These are phyloP conservation scores for Omphalotus olearius DNA, from an alignment of 1,284 basidiomycete species.

Conservation along the genomic window DNA sequence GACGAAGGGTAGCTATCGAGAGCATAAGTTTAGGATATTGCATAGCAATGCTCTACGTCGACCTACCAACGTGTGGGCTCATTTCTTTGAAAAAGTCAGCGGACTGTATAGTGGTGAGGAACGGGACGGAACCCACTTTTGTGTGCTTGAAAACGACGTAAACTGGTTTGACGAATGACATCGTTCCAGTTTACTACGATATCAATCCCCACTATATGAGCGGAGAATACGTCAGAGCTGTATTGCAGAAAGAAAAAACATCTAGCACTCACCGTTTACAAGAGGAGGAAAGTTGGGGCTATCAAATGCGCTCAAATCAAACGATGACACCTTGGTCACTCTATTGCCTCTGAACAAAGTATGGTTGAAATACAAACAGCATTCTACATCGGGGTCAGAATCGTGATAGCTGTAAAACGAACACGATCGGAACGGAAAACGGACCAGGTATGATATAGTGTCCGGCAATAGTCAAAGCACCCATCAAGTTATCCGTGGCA, in stretches of 20 bases:
- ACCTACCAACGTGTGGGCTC: constrained; percentile 72
- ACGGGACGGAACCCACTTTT: constrained; percentile 43
- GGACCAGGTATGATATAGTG: constrained; percentile 87
- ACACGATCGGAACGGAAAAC: not conserved
- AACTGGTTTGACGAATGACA: constrained; percentile 73
- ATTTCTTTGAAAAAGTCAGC: constrained; percentile 46
- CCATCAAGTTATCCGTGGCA: constrained; percentile 86
- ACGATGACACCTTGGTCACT: constrained; percentile 82
- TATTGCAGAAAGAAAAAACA: not conserved
- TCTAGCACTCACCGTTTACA: constrained; percentile 59
- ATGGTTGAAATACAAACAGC: constrained; percentile 86
- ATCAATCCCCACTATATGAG: constrained; percentile 73
- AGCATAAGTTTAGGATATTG: not conserved
- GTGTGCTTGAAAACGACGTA: constrained; percentile 77
- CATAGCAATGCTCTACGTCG: not conserved
- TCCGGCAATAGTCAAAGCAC: constrained; percentile 84
- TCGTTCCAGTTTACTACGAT: constrained; percentile 85
- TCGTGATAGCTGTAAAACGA: not conserved
- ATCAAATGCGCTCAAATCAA: constrained; percentile 82
- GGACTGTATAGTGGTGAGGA: constrained; percentile 4
- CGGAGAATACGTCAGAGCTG: not conserved
- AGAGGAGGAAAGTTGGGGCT: constrained; percentile 85
- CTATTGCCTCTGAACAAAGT: constrained; percentile 85
- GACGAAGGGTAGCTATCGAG: constrained; percentile 61
- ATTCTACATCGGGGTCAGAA: constrained; percentile 43